Percentiles rank a stretch among this genome's conserved stretches.
Conservation (phyloP, 2,329 filamentous ascomycete genomes). For the Aspergillus sp. region DNA sequence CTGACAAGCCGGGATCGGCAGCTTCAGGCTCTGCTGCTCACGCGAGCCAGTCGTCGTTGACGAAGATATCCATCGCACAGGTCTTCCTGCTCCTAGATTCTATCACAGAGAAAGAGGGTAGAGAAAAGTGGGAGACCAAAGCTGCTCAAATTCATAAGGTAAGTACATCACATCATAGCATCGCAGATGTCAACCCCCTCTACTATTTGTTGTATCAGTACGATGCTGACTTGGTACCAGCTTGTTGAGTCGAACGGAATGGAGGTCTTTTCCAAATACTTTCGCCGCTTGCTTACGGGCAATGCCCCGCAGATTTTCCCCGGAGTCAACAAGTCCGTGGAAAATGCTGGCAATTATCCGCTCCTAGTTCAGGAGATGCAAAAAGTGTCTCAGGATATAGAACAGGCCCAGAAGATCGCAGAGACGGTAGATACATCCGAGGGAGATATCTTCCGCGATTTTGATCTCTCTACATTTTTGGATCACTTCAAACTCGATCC, state of each 20-base stretch:
- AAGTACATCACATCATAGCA: slow-evolving; percentile 38
- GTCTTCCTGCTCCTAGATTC: slow-evolving; percentile 91
- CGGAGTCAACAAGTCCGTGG: slow-evolving; percentile 68
- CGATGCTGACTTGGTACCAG: slow-evolving; percentile 47
- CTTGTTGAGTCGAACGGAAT: slow-evolving; percentile 97
- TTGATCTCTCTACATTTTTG: slow-evolving; percentile 93
- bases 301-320: slow-evolving; percentile 93
- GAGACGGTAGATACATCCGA: slow-evolving; percentile 89
- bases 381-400: slow-evolving; percentile 76
- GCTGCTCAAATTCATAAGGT: slow-evolving; percentile 91
- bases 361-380: slow-evolving; percentile 81
- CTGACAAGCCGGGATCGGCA: slow-evolving; percentile 48
- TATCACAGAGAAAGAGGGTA: slow-evolving; percentile 90
- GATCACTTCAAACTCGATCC: slow-evolving; percentile 94
- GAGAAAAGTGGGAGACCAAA: slow-evolving; percentile 88
- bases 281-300: slow-evolving; percentile 85
- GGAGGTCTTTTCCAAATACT: slow-evolving; percentile 97
- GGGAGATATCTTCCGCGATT: slow-evolving; percentile 92
- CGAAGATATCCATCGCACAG: slow-evolving; percentile 93
- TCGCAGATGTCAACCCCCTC: not conserved
- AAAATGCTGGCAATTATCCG: slow-evolving; percentile 79
- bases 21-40: slow-evolving; percentile 44
- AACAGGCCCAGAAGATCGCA: slow-evolving; percentile 87
- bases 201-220: too few species aligned
- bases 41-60: slow-evolving; percentile 64